Evolutionary conservation across 352 stramenopile species (phyloP).

Genomic region (Phytophthora kernoviae): DNA sequence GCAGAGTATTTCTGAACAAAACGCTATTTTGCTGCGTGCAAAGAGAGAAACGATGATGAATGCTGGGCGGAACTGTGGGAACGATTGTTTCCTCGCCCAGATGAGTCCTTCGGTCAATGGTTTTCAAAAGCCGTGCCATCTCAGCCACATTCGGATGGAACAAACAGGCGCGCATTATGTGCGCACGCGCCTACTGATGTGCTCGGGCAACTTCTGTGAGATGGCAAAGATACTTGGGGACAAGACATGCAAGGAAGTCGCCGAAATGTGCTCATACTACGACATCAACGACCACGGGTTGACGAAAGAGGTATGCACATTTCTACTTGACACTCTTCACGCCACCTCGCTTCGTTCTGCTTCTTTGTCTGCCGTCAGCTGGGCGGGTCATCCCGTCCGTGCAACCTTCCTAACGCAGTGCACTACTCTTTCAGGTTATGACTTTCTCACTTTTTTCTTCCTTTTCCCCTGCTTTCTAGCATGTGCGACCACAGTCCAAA

Average conservation of each 20-base stretch:
- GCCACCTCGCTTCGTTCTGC: no score
- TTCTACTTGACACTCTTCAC: no score
- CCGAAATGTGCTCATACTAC: constrained; percentile 72
- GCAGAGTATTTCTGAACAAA: constrained; percentile 68
- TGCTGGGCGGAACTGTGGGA: constrained; percentile 75
- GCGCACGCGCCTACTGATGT: constrained; percentile 71
- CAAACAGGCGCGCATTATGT: constrained; percentile 43
- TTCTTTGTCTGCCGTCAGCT: no score
- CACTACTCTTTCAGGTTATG: no score
- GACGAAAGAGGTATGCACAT: constrained; percentile 43
- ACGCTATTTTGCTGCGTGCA: constrained; percentile 49
- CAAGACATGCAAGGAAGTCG: constrained; percentile 76
- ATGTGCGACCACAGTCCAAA: constrained; percentile 34
- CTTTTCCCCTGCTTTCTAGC: constrained; percentile 4
- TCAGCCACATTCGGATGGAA: constrained; percentile 60
- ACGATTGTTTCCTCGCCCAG: constrained; percentile 75
- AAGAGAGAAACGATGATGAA: constrained; percentile 46
- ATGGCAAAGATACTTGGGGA: constrained; percentile 69
- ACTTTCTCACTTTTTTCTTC: background rate
- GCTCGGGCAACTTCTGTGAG: constrained; percentile 78
- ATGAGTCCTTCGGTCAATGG: constrained; percentile 27
- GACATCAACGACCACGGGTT: constrained; percentile 68
- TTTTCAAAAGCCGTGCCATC: constrained; percentile 61
- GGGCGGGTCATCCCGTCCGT: no score
- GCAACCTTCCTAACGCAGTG: no score